A percentile compares a stretch with the other conserved stretches of the same genome.
Conservation (phyloP, 1,284 basidiomycete species). For the Leccinum proliferum region DNA sequence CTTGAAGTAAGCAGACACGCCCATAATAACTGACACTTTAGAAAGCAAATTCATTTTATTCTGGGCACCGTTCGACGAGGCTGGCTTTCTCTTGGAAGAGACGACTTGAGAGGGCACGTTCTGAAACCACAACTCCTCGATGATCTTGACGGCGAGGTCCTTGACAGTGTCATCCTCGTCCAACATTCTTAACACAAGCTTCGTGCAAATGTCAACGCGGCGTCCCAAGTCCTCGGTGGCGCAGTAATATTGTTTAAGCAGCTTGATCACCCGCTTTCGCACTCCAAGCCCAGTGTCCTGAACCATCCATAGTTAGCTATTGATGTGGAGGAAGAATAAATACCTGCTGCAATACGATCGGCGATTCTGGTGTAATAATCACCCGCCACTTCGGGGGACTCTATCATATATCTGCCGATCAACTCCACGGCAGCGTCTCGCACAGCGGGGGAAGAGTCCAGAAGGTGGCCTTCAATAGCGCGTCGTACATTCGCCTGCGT, state of each 20-base stretch:
- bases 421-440: constrained; percentile 95
- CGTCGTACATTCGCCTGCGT: constrained; percentile 65
- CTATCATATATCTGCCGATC: constrained; percentile 92
- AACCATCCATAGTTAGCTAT: constrained; percentile 1
- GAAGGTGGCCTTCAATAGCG: constrained; percentile 84
- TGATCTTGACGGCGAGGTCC: constrained; percentile 83
- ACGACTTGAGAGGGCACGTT: constrained; percentile 25
- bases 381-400: constrained; percentile 76
- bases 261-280: constrained; percentile 91
- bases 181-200: constrained; percentile 77
- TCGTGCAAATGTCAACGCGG: constrained; percentile 76
- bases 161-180: constrained; percentile 94
- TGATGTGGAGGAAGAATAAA: background rate
- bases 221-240: constrained; percentile 55
- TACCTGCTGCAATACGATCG: constrained; percentile 77
- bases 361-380: constrained; percentile 86
- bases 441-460: constrained; percentile 89
- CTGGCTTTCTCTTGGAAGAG: constrained; percentile 33
- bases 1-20: constrained; percentile 74
- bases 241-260: constrained; percentile 79
- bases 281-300: constrained; percentile 92
- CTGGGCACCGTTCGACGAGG: constrained; percentile 25
- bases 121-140: constrained; percentile 89
- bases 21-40: constrained; percentile 79
- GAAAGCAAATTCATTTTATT: constrained; percentile 50